A percentile compares a stretch with the other conserved stretches of the same genome.
Conservation (phyloP, 768 basidiomycete genomes). For the Neoboletus brunneissimus region DNA sequence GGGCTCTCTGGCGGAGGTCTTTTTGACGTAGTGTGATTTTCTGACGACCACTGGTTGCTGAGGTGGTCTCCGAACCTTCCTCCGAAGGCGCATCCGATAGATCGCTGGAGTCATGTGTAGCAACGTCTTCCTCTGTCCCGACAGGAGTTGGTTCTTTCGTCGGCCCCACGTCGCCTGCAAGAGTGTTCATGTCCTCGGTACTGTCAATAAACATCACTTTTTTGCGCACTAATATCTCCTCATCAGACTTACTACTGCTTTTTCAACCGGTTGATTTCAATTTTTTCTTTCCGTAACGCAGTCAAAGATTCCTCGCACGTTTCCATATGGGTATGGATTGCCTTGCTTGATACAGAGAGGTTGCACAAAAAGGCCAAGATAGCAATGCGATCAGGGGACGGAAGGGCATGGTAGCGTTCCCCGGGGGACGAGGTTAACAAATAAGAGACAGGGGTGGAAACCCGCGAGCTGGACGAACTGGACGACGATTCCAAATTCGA, state of each 20-base stretch:
- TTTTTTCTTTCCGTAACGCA: constrained; percentile 90
- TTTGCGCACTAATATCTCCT: constrained; percentile 6
- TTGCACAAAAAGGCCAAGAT: constrained; percentile 89
- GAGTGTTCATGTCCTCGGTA: constrained; percentile 68
- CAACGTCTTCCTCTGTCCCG: constrained; percentile 50
- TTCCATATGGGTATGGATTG: constrained; percentile 87
- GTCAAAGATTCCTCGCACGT: constrained; percentile 86
- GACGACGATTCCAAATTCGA: constrained; percentile 38
- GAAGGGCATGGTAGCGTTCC: constrained; percentile 71
- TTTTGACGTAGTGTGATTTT: constrained; percentile 50
- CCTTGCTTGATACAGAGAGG: constrained; percentile 85
- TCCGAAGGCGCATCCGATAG: constrained; percentile 69
- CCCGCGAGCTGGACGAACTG: constrained; percentile 47
- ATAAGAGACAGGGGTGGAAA: constrained; percentile 45
- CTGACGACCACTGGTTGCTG: constrained; percentile 39
- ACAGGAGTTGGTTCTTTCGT: constrained; percentile 46
- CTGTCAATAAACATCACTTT: constrained; percentile 37
- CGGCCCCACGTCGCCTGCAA: constrained; percentile 50
- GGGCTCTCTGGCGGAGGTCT: constrained; percentile 51
- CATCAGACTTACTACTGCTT: constrained; percentile 72
- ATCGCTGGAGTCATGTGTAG: constrained; percentile 67
- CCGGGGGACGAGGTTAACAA: constrained; percentile 49
- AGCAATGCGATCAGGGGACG: constrained; percentile 76
- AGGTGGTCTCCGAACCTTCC: constrained; percentile 57
- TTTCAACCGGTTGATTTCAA: constrained; percentile 88